Evolutionary conservation across 768 basidiomycete species (phyloP).

Genomic region (Steccherinum ochraceum): DNA sequence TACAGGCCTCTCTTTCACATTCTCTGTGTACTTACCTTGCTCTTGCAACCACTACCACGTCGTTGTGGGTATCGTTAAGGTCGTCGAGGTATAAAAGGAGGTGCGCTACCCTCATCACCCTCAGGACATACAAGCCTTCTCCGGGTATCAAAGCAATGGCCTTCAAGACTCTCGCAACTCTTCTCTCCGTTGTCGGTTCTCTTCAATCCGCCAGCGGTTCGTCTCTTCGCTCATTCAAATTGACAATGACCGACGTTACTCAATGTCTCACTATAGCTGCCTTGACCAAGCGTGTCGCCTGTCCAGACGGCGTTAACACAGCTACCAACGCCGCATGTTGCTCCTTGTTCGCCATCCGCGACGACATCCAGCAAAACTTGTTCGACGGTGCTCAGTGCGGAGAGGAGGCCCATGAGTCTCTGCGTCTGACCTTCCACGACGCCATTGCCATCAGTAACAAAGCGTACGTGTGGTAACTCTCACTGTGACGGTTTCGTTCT

Average conservation of each 20-base stretch:
- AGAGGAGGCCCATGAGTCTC: constrained; percentile 22
- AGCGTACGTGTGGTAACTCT: background rate
- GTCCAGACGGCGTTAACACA: constrained; percentile 24
- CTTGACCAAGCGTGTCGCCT: constrained; percentile 14
- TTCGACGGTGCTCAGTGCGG: constrained; percentile 23
- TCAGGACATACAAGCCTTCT: background rate
- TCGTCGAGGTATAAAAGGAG: background rate
- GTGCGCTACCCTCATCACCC: too few relatives aligned
- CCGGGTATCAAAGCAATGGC: constrained; percentile 8
- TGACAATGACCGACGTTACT: background rate
- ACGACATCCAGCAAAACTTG: constrained; percentile 23
- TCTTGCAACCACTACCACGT: too few relatives aligned
- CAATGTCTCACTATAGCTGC: constrained; percentile 1
- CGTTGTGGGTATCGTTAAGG: too few relatives aligned
- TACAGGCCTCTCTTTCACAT: too few relatives aligned
- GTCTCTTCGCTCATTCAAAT: background rate
- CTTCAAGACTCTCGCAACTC: constrained; percentile 7
- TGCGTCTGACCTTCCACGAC: constrained; percentile 24
- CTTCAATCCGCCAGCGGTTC: background rate
- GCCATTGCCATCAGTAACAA: constrained; percentile 11
- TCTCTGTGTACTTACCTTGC: too few relatives aligned
- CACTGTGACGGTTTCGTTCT: too few relatives aligned
- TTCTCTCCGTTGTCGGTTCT: constrained; percentile 12
- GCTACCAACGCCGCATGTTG: constrained; percentile 26
- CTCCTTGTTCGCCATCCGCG: constrained; percentile 23